Base-by-base conservation (phyloP, 805 yeast species). In the Wickerhamomyces subpelliculosus region DNA sequence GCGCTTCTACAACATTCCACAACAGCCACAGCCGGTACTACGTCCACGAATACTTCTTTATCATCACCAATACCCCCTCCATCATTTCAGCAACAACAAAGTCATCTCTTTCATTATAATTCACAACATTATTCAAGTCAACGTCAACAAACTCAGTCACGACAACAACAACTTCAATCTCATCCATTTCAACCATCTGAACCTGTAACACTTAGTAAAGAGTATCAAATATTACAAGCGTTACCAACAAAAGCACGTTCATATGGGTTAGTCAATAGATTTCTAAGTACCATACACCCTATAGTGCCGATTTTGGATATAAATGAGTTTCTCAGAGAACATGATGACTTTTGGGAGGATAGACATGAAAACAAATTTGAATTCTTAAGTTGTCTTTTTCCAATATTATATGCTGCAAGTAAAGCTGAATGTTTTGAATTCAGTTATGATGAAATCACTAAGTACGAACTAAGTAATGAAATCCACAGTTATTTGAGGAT, bases 361-460 rank as follows among this genome's bases (percentile, higher is more conserved):
- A 38, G 31, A 12, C 39, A 51, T 16, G 43, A 51, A 5, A 55
- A 49, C 28, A 64, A 63, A 34, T 52, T 73, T 39, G 67, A 70
- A 32, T 75, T 76, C 49, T 68, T 69, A 43, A 63, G 73, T 8
- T 52, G 68, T 1, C 61, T 75, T 39, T 73, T 73, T 45, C 76
- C 82, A 0, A 67, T 76, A 3, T 52, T 75, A 10, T 76, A 75
- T 51, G 80, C 81, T 3, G 70, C 80, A 3, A 67, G 78, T 2
- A 74, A 75, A 24, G 72, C 80, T 10, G 76, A 74, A 47, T 76
- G 72, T 49, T 80, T 75, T 49, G 81, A 75, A 46, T 68, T 65
- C 44, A 74, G 74, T 43, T 69, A 74, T 42, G 55, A 49, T 34
- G 55, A 52, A 36, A 47, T 56, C 23, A 51, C 58, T 7, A 48